Evolutionary conservation across 108 stramenopile genomes (phyloP).

Genomic region (Seminavis robusta): DNA sequence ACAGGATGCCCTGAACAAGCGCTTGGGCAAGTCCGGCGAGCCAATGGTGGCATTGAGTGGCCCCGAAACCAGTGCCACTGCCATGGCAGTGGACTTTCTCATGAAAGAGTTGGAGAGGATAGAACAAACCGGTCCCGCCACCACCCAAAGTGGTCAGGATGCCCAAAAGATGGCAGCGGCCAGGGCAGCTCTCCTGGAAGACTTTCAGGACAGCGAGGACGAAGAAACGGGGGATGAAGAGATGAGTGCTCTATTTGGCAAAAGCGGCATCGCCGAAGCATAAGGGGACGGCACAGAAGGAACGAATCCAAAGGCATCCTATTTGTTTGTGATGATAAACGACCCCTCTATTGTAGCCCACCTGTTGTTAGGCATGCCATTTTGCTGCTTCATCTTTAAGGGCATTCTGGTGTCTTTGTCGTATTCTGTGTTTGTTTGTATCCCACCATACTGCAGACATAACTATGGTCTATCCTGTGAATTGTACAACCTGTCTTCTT

Average conservation of each 20-base stretch:
- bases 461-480: no score
- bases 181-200: constrained; percentile 46
- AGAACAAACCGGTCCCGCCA: constrained; percentile 1
- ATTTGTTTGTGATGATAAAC: no score
- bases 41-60: constrained; percentile 24
- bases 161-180: constrained; percentile 16
- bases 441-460: no score
- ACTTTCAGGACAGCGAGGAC: constrained; percentile 24
- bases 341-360: no score
- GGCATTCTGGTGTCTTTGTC: no score
- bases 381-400: no score
- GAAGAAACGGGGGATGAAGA: constrained; percentile 31
- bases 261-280: constrained; percentile 33
- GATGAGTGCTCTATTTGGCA: constrained; percentile 46
- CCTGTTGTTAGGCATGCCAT: no score
- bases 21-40: constrained; percentile 35
- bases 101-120: constrained; percentile 60
- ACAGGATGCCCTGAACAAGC: constrained; percentile 65
- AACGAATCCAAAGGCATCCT: no score
- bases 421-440: no score
- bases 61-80: constrained; percentile 75
- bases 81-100: constrained; percentile 83
- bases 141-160: constrained; percentile 14
- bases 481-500: no score
- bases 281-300: no score